phyloP scores from a whole-genome alignment of 345 rosid genomes.

The Linum lewisii region DNA sequence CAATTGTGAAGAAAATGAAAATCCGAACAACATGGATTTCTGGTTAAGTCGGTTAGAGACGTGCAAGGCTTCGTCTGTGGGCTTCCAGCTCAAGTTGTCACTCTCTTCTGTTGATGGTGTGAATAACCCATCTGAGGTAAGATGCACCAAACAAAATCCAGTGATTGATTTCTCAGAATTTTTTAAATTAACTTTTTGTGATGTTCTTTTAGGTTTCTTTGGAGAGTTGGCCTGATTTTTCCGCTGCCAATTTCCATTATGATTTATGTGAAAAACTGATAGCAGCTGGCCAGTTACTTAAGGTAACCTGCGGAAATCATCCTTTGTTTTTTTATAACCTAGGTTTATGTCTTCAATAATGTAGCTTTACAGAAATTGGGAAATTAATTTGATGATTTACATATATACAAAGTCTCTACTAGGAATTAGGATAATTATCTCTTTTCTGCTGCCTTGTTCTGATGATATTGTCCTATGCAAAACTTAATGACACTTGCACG shows the following conservation, averaged over 20 bases:
- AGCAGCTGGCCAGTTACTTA: conserved; percentile 46
- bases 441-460: too few relatives aligned
- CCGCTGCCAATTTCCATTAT: conserved; percentile 68
- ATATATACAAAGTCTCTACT: too few relatives aligned
- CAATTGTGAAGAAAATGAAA: conserved; percentile 34
- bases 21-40: conserved; percentile 37
- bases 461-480: too few relatives aligned
- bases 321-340: too few relatives aligned
- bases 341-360: too few relatives aligned
- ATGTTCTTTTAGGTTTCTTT: conserved; percentile 39
- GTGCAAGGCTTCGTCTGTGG: conserved; percentile 46
- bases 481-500: too few relatives aligned
- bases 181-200: not conserved
- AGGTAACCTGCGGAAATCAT: conserved; percentile 36
- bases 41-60: conserved; percentile 63
- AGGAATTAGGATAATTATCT: too few relatives aligned
- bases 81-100: conserved; percentile 51
- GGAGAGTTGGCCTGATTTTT: conserved; percentile 38
- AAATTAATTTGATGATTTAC: too few relatives aligned
- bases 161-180: not conserved
- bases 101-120: conserved; percentile 36
- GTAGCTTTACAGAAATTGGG: too few relatives aligned
- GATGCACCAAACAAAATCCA: conserved; percentile 12
- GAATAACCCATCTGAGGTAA: conserved; percentile 52
- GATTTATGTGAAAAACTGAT: conserved; percentile 67